Evolutionary conservation across 2,329 filamentous ascomycete species (phyloP).

Genomic region (Pseudophaeomoniella oleicola): DNA sequence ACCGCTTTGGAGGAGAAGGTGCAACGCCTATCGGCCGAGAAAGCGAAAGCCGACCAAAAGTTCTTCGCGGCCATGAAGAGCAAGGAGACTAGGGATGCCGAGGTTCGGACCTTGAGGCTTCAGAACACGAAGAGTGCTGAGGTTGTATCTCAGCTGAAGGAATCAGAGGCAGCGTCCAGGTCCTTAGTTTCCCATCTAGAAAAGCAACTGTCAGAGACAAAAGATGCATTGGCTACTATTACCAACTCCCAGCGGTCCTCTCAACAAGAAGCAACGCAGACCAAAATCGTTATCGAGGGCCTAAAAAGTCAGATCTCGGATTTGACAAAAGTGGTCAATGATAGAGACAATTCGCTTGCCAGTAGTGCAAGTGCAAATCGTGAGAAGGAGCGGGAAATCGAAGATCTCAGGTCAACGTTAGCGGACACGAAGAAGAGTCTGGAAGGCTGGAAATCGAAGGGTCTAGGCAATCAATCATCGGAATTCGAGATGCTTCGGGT

Average conservation of each 20-base stretch:
- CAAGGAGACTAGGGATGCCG: slow-evolving; percentile 69
- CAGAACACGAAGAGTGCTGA: slow-evolving; percentile 87
- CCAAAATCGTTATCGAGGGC: slow-evolving; percentile 53
- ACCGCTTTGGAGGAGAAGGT: slow-evolving; percentile 64
- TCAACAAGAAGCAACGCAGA: slow-evolving; percentile 58
- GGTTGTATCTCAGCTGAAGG: slow-evolving; percentile 85
- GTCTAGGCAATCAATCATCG: slow-evolving; percentile 62
- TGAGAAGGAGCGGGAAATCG: slow-evolving; percentile 55
- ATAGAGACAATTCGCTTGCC: slow-evolving; percentile 57
- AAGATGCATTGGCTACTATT: slow-evolving; percentile 59
- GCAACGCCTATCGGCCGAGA: slow-evolving; percentile 63
- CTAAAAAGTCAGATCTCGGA: slow-evolving; percentile 64
- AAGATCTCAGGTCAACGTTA: slow-evolving; percentile 60
- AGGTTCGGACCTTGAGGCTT: slow-evolving; percentile 62
- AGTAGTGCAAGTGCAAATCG: slow-evolving; percentile 48
- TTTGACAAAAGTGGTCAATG: slow-evolving; percentile 56
- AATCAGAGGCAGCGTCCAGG: slow-evolving; percentile 65
- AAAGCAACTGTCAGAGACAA: slow-evolving; percentile 75
- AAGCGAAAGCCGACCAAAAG: slow-evolving; percentile 93
- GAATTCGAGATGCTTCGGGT: slow-evolving; percentile 79
- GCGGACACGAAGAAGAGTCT: slow-evolving; percentile 69
- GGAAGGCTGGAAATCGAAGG: slow-evolving; percentile 74
- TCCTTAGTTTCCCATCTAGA: slow-evolving; percentile 70
- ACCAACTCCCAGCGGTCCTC: slow-evolving; percentile 59
- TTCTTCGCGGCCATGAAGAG: slow-evolving; percentile 94